Evolutionary conservation across 2,329 filamentous ascomycete species (phyloP), one percentile per base, ranked within the genome.

Genomic region (Ophiostoma pallidulum): DNA sequence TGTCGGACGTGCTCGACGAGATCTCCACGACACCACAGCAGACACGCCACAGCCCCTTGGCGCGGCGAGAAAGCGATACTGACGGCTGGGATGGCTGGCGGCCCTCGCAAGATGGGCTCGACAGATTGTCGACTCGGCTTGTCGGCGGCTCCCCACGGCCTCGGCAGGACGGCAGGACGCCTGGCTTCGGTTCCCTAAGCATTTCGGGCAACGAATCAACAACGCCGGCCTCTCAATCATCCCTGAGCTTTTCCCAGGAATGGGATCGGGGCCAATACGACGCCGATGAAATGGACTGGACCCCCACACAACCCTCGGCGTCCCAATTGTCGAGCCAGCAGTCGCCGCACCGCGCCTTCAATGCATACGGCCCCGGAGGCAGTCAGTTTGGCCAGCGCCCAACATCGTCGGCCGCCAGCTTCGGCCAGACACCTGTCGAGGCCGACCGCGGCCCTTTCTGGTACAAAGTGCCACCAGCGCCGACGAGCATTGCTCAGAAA

Each of bases 251-350:
- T 13, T 40, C 47, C 4, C 28, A 32, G 12, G 20, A 41, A 18
- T 10, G 20, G 19, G 31, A 42, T n/a, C n/a, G n/a, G n/a, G n/a
- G n/a, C 2, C 7, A 24, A 4, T 12, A 67, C 8, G 66, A 73
- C 48, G 67, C 66, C 1, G 76, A 83, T 33, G 74, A 75, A 47
- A 89, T 90, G 85, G 85, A 89, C 58, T 87, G 84, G 79, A 76
- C 80, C 3, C 81, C 82, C 1, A 78, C 78, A 9, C 31, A 43
- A 36, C 39, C 51, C 45, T 70, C 71, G n/a, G n/a, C n/a, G 14
- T 64, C 68, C 40, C 66, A 41, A 24, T 14, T n/a, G 12, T n/a
- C 47, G 4, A 26, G 76, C 0, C 66, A n/a, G n/a, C n/a, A 68
- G 47, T 72, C 73, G n/a, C 66, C 68, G 41, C 66, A 79, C 51